These are phyloP conservation scores for Diaporthe caulivora DNA, from an alignment of 2,329 filamentous ascomycete species.

Conservation along the genomic window DNA sequence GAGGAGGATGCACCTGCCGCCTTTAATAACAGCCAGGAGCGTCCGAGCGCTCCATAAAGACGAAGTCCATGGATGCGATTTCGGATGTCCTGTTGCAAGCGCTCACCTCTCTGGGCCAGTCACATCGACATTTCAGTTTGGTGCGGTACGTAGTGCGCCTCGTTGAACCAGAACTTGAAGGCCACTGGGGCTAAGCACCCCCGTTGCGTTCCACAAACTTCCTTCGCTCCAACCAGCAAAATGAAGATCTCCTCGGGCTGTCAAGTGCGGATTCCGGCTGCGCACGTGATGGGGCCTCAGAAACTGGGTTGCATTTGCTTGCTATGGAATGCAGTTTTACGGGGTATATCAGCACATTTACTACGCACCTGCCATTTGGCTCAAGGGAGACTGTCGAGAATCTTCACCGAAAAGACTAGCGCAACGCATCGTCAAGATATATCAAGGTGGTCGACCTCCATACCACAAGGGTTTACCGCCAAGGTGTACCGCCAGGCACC, in stretches of 20 bases:
- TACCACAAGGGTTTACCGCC: background rate
- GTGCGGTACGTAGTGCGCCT: background rate
- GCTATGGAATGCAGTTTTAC: background rate
- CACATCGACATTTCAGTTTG: constrained; percentile 4
- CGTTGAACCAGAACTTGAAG: background rate
- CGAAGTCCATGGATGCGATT: background rate
- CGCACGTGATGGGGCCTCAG: background rate
- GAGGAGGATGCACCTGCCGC: background rate
- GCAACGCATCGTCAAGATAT: background rate
- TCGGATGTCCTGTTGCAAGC: background rate
- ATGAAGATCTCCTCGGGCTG: background rate
- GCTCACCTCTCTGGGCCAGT: background rate
- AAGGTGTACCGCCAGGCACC: background rate
- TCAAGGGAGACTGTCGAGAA: background rate
- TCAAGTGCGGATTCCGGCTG: background rate
- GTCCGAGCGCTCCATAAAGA: constrained; percentile 1
- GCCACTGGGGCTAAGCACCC: background rate
- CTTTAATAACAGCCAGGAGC: background rate
- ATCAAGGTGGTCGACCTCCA: background rate
- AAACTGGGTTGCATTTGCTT: background rate
- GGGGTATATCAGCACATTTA: background rate
- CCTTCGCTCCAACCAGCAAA: background rate
- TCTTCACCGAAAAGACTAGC: background rate
- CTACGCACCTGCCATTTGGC: background rate
- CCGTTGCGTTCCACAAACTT: background rate